These are phyloP conservation scores for Amaranthus hypochondriacus DNA, from an alignment of 148 eudicot genomes.

Conservation along the genomic window DNA sequence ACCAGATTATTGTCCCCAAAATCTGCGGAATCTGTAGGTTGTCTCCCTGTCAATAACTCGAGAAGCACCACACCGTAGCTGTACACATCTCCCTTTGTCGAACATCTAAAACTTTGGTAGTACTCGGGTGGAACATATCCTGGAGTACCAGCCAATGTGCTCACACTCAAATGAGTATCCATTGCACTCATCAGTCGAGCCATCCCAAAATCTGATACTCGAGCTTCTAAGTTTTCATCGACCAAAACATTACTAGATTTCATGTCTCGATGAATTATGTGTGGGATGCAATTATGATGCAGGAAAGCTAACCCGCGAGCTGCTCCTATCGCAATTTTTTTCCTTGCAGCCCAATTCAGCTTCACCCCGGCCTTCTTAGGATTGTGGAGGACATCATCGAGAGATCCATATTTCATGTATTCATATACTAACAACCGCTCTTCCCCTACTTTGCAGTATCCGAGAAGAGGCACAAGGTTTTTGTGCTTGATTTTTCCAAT, in stretches of 20 bases:
- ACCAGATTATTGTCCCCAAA: conserved; percentile 88
- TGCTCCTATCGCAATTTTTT: conserved; percentile 79
- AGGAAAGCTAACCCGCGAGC: conserved; percentile 87
- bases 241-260: conserved; percentile 84
- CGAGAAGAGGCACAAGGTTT: conserved; percentile 75
- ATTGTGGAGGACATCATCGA: conserved; percentile 75
- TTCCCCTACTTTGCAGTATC: conserved; percentile 89
- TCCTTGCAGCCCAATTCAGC: conserved; percentile 63
- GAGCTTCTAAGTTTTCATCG: conserved; percentile 70
- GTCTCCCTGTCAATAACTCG: conserved; percentile 73
- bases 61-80: conserved; percentile 86
- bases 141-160: conserved; percentile 84
- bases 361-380: conserved; percentile 51
- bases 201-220: conserved; percentile 95
- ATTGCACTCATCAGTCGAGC: conserved; percentile 79
- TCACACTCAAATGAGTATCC: conserved; percentile 89
- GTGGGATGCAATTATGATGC: conserved; percentile 81
- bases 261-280: conserved; percentile 85
- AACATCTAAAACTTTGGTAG: conserved; percentile 66
- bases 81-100: conserved; percentile 82
- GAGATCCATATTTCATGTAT: conserved; percentile 86
- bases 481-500: conserved; percentile 82
- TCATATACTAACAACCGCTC: conserved; percentile 79
- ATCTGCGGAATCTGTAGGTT: conserved; percentile 73
- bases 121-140: conserved; percentile 93